phyloP scores from a whole-genome alignment of 495 filamentous ascomycete genomes.

The Chaetomium fimeti region DNA sequence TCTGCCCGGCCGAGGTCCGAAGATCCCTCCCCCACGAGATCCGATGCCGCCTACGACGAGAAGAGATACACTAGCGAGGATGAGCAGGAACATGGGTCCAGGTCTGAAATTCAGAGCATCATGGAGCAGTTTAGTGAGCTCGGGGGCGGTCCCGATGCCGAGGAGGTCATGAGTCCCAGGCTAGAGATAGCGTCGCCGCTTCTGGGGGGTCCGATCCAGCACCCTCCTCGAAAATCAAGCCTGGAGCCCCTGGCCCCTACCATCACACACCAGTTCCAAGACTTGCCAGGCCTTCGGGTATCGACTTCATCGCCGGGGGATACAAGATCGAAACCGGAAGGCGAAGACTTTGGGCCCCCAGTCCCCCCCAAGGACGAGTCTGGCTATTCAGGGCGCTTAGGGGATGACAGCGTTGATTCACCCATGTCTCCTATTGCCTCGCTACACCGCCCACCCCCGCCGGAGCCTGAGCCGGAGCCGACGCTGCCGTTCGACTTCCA shows the following conservation, averaged over 20 bases:
- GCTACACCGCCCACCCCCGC: conserved; percentile 69
- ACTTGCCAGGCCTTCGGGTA: conserved; percentile 46
- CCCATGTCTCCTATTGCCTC: conserved; percentile 53
- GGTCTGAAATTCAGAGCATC: conserved; percentile 89
- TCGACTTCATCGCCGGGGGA: conserved; percentile 42
- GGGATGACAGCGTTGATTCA: conserved; percentile 43
- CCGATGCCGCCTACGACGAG: conserved; percentile 55
- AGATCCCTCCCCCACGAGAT: conserved; percentile 58
- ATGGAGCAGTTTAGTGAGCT: conserved; percentile 83
- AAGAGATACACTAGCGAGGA: conserved; percentile 53
- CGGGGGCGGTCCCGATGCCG: conserved; percentile 61
- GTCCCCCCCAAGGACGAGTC: conserved; percentile 53
- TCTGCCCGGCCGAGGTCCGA: conserved; percentile 36
- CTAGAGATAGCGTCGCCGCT: conserved; percentile 70
- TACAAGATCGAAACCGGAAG: conserved; percentile 38
- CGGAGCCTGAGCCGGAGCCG: conserved; percentile 85
- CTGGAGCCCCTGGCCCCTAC: conserved; percentile 64
- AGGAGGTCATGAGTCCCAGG: conserved; percentile 80
- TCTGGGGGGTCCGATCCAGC: conserved; percentile 59
- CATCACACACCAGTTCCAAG: conserved; percentile 47
- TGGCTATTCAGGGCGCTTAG: conserved; percentile 31
- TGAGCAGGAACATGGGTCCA: conserved; percentile 64
- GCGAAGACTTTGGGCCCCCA: conserved; percentile 49
- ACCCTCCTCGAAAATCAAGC: conserved; percentile 82
- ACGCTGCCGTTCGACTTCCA: conserved; percentile 96